Evolutionary conservation across 78 protist species (phyloP).

Genomic region (Goniomonas avonlea): DNA sequence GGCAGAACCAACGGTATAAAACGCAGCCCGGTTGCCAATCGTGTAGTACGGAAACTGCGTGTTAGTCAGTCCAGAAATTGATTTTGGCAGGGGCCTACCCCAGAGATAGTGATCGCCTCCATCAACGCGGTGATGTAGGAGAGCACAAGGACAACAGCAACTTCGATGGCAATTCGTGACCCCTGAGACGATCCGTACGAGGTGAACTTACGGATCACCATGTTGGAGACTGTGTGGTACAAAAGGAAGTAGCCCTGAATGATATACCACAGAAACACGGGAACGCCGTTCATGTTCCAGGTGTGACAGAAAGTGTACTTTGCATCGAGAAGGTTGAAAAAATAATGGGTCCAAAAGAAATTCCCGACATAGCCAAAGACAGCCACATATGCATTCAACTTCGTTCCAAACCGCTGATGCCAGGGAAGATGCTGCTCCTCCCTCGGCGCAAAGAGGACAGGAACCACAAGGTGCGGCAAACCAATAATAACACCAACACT

Average conservation of each 20-base stretch:
- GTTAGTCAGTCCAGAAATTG: neutral
- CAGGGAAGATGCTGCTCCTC: too few relatives aligned
- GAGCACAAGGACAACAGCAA: too few relatives aligned
- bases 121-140: constrained; percentile 60
- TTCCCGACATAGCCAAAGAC: too few relatives aligned
- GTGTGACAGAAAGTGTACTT: constrained; percentile 56
- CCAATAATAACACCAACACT: too few relatives aligned
- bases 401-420: too few relatives aligned
- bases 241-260: constrained; percentile 35
- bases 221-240: neutral
- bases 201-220: too few relatives aligned
- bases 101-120: constrained; percentile 58
- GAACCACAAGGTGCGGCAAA: too few relatives aligned
- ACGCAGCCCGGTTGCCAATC: constrained; percentile 37
- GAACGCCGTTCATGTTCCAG: constrained; percentile 31
- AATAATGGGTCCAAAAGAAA: constrained; percentile 67
- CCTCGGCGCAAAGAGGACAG: too few relatives aligned
- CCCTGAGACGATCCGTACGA: too few relatives aligned
- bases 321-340: constrained; percentile 47
- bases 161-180: too few relatives aligned
- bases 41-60: constrained; percentile 54
- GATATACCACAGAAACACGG: constrained; percentile 34
- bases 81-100: too few relatives aligned
- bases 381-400: too few relatives aligned
- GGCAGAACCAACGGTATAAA: constrained; percentile 50